Base-by-base conservation (phyloP, 805 yeast genomes). In the Allodekkera sacchari region DNA sequence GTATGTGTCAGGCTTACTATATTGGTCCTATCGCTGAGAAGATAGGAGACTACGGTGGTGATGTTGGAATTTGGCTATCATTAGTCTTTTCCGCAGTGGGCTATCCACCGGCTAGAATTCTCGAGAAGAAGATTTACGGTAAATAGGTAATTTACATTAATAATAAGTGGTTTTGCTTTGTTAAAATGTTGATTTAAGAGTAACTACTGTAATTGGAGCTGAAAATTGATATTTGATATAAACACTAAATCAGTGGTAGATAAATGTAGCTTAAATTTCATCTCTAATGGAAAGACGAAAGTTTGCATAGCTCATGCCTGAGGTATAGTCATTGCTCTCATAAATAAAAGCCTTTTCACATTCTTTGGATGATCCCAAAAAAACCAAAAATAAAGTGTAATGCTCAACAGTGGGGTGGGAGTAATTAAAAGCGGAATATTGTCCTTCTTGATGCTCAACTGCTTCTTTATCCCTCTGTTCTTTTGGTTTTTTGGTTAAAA, bases 1-100 rank as follows among this genome's bases (percentile, higher is more conserved):
- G 89, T 3, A 82, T 82, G 94, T 64, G 79, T 8, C 94, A 82
- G 48, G 75, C 73, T 5, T 82, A 82, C 53, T 82, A 78, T 66
- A 61, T 71, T 7, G 94, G 89, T 0, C 84, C 83, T 0, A 41
- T 81, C 11, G 87, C 88, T n/a, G 52, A 52, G 18, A 45, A 60
- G 6, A 59, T 77, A 8, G 87, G 85, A 7, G 69, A 60, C 6
- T 51, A 47, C 34, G 85, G 82, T 30, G 87, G 83, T 15, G 94
- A 82, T 47, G 50, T 82, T 28, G 94, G 84, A 15, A 74, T 79
- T 74, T 78, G 85, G 76, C 49, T 81, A 20, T 64, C 79, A 18
- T 69, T 77, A 72, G 84, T 71, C 0, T 69, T 82, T 42, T 63
- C 82, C 9, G 75, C 73, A 1, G 37, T 73, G 3, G 61, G 64